Evolutionary conservation across 108 stramenopile species (phyloP).

Genomic region (Aurantiochytrium sp.): DNA sequence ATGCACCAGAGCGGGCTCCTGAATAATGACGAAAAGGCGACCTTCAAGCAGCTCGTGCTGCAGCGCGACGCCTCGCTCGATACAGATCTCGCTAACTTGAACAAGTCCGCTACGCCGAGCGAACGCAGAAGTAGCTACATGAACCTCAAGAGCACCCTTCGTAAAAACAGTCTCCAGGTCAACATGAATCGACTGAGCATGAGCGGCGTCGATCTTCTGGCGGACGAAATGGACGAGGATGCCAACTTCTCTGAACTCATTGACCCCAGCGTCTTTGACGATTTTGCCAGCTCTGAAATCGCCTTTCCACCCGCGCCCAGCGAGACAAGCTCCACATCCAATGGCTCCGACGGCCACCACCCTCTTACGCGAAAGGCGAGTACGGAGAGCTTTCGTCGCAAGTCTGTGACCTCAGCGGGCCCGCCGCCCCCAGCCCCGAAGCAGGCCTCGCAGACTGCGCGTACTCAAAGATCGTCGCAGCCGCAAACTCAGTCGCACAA

Average conservation of each 20-base stretch:
- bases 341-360: not conserved
- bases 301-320: not conserved
- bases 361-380: not conserved
- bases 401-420: not conserved
- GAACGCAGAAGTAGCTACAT: not conserved
- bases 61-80: not conserved
- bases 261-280: not conserved
- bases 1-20: not conserved
- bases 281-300: not conserved
- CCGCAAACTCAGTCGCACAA: not conserved
- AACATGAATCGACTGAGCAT: not conserved
- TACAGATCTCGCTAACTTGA: not conserved
- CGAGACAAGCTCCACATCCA: not conserved
- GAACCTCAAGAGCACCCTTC: not conserved
- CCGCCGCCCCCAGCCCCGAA: no score
- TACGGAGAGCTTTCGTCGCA: not conserved
- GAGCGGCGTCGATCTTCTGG: not conserved
- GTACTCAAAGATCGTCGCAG: not conserved
- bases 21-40: not conserved
- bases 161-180: not conserved
- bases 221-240: not conserved
- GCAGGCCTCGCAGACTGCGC: no score
- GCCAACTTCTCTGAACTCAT: not conserved
- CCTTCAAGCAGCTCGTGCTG: conserved; percentile 3
- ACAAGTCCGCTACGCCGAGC: not conserved